phyloP scores from a whole-genome alignment of 257 asterid species.

The Apocynum venetum region DNA sequence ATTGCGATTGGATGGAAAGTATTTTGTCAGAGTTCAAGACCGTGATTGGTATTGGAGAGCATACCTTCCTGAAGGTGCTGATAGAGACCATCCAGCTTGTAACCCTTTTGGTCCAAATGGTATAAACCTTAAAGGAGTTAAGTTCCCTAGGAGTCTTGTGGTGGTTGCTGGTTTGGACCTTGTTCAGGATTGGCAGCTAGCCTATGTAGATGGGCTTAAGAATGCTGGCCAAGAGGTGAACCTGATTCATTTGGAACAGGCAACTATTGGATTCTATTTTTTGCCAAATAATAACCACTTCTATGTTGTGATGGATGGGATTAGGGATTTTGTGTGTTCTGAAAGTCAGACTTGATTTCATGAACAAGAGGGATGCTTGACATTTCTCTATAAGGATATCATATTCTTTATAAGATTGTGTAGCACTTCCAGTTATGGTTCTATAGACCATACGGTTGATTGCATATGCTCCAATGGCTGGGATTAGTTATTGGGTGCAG shows the following conservation, averaged over 20 bases:
- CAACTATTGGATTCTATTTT: conserved; percentile 86
- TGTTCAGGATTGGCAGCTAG: conserved; percentile 76
- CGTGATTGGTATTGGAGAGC: conserved; percentile 95
- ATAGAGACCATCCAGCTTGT: conserved; percentile 84
- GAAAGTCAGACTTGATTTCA: background rate
- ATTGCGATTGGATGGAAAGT: conserved; percentile 57
- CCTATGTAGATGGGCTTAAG: conserved; percentile 58
- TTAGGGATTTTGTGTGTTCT: conserved; percentile 44
- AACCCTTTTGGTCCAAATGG: conserved; percentile 69
- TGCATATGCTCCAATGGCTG: conserved; percentile 2
- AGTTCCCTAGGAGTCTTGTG: conserved; percentile 57
- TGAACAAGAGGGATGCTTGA: background rate
- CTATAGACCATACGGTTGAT: background rate
- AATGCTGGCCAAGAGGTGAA: conserved; percentile 48
- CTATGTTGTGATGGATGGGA: conserved; percentile 59
- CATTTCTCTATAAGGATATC: background rate
- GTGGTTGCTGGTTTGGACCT: conserved; percentile 88
- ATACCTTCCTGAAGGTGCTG: conserved; percentile 68
- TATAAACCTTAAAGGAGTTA: conserved; percentile 32
- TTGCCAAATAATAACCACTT: conserved; percentile 78
- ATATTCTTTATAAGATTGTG: conserved; percentile 1
- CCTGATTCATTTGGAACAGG: conserved; percentile 55
- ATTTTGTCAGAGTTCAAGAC: conserved; percentile 64
- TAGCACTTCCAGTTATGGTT: background rate
- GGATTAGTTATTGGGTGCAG: conserved; percentile 2